Conservation (phyloP, 768 basidiomycete species). For the Dendrothele bispora region DNA sequence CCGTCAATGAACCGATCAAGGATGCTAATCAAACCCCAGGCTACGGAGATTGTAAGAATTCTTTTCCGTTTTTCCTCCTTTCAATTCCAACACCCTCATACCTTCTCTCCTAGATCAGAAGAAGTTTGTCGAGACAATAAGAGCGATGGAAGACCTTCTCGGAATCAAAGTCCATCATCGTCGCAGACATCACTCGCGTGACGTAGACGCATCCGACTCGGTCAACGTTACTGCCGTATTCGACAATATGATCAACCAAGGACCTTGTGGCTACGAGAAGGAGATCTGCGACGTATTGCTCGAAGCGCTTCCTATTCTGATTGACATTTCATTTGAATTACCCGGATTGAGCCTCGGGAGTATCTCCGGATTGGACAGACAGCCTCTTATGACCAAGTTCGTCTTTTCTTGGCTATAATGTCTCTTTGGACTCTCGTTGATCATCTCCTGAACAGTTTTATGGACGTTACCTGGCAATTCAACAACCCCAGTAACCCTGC, state of each 20-base stretch:
- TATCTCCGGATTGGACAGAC: constrained; percentile 7
- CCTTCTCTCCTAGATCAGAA: constrained; percentile 51
- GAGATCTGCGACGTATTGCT: too few species aligned
- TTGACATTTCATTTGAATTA: constrained; percentile 28
- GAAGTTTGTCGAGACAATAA: constrained; percentile 67
- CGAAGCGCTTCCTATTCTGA: constrained; percentile 38
- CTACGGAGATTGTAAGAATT: constrained; percentile 70
- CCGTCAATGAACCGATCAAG: constrained; percentile 79
- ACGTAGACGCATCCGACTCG: too few species aligned
- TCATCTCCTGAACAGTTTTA: constrained; percentile 50
- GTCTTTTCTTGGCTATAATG: constrained; percentile 6
- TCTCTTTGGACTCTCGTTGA: not conserved
- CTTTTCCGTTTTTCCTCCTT: not conserved
- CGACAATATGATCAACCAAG: too few species aligned
- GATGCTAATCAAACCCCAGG: constrained; percentile 65
- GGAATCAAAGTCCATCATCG: constrained; percentile 44
- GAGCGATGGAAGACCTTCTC: constrained; percentile 60
- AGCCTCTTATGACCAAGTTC: constrained; percentile 37
- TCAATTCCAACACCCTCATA: not conserved
- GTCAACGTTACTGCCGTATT: too few species aligned
- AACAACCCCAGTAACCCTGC: constrained; percentile 72
- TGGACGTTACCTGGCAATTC: constrained; percentile 80
- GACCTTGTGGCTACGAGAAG: too few species aligned
- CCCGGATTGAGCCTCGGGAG: too few species aligned
- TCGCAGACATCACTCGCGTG: not conserved